Percentiles rank a stretch among this genome's conserved stretches.
Conservation (phyloP, 257 asterid genomes). For the Capsicum chinense region DNA sequence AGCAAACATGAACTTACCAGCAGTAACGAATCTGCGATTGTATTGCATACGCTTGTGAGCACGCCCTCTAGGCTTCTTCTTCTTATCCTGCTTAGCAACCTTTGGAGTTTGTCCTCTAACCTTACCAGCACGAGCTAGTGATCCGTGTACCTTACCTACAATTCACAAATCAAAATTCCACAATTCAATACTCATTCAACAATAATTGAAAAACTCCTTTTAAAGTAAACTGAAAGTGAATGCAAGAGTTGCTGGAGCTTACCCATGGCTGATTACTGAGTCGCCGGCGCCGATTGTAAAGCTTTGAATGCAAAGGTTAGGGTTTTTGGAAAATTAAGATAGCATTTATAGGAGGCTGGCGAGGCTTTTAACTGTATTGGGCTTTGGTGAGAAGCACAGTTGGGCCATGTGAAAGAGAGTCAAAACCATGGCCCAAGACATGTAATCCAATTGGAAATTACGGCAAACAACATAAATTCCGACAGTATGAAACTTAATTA, state of each 20-base stretch:
- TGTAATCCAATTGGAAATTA: not conserved
- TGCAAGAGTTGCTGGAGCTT: not conserved
- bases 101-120: constrained; percentile 91
- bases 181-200: too few relatives aligned
- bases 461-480: too few relatives aligned
- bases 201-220: too few relatives aligned
- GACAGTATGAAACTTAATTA: too few relatives aligned
- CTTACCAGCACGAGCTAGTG: constrained; percentile 94
- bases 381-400: not conserved
- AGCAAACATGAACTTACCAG: constrained; percentile 43
- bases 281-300: not conserved
- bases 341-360: not conserved
- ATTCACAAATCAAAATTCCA: not conserved
- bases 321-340: constrained; percentile 25
- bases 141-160: constrained; percentile 94
- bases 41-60: constrained; percentile 92
- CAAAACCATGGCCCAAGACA: not conserved
- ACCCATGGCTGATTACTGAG: constrained; percentile 44
- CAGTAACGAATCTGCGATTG: constrained; percentile 92
- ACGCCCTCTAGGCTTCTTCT: constrained; percentile 91
- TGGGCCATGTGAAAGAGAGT: constrained; percentile 18
- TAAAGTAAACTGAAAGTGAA: too few relatives aligned
- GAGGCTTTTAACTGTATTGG: not conserved
- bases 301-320: constrained; percentile 25
- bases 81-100: constrained; percentile 87